Evolutionary conservation across 2,329 filamentous ascomycete species (phyloP), one percentile per base, ranked within the genome.

Genomic region (Clarireedia sp.): DNA sequence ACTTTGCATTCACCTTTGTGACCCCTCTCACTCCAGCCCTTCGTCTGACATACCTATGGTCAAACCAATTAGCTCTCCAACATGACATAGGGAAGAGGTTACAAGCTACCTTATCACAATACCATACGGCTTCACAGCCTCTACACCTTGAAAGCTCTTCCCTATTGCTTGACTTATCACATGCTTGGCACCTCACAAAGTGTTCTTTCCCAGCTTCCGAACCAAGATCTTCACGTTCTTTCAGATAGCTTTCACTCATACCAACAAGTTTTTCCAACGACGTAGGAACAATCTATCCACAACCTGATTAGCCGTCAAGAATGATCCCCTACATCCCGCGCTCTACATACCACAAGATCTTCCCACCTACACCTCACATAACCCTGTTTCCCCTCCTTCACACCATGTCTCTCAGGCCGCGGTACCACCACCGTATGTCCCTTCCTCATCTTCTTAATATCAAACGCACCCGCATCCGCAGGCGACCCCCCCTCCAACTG

Each of bases 1-100:
- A 66, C 51, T 40, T 64, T 67, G 41, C 65, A 67, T 33, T 67
- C 64, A 5, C 51, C 54, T 38, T 66, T 67, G 23, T 67, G 65
- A 17, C 61, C 63, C 10, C 57, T 60, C 17, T 63, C 57, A 49
- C 37, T 62, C 65, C 65, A 67, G 1, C 63, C 65, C 40, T 56
- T 56, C 12, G 57, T 51, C 48, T 67, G 65, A 48, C 65, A 67
- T 12, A 61, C 58, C 65, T 67, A 40, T 37, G n/a, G 24, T 38
- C 37, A 54, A 54, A 24, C 16, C 36, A 17, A 41, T n/a, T 36
- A 48, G 37, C 21, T 47, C 19, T 23, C 12, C 9, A 26, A 2
- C 24, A 44, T 17, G 54, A 41, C 12, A 44, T 23, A 12, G 1
- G 51, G 4, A 23, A 21, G n/a, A 17, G n/a, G 44, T 10, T 9